Conservation (phyloP, 192 early-diverging fungal genomes). For the Martensiomyces pterosporus region DNA sequence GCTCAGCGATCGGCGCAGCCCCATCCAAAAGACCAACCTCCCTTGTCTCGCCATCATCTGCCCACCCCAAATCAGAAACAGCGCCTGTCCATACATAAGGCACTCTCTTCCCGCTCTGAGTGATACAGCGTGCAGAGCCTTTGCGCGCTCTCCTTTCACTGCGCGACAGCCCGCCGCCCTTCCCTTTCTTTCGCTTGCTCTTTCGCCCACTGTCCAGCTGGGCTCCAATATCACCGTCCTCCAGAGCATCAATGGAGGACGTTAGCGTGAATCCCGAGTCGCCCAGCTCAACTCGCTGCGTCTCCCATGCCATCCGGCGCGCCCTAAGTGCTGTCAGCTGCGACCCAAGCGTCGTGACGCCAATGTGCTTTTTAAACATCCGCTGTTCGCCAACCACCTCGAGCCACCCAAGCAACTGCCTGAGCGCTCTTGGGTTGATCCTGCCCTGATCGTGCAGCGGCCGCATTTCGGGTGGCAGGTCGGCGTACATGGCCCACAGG, state of each 20-base stretch:
- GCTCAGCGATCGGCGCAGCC: conserved; percentile 2
- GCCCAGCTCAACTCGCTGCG: conserved; percentile 3
- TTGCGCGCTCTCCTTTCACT: too few species aligned
- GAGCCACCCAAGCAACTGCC: conserved; percentile 47
- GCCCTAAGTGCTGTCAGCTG: conserved; percentile 18
- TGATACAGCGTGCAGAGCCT: too few species aligned
- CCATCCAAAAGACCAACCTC: conserved; percentile 3
- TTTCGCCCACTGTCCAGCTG: not conserved
- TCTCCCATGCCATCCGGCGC: conserved; percentile 25
- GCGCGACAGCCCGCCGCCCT: not conserved
- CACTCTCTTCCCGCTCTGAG: conserved; percentile 1
- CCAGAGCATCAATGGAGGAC: too few species aligned
- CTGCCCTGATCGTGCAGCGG: conserved; percentile 55
- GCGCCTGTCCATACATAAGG: conserved; percentile 35
- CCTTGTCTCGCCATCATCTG: too few species aligned
- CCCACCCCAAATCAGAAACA: not conserved
- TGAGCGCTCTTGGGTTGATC: conserved; percentile 43
- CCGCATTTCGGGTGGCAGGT: conserved; percentile 23
- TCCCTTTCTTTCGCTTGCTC: not conserved
- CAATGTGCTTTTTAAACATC: conserved; percentile 42
- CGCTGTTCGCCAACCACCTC: conserved; percentile 51
- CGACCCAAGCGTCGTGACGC: conserved; percentile 18
- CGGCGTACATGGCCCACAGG: conserved; percentile 50
- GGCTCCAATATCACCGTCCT: too few species aligned
- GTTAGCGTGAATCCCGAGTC: not conserved